Percentiles rank a stretch among this genome's conserved stretches.
Evolutionary conservation across 306 rosid species (phyloP).

Genomic region (Cucurbita moschata): DNA sequence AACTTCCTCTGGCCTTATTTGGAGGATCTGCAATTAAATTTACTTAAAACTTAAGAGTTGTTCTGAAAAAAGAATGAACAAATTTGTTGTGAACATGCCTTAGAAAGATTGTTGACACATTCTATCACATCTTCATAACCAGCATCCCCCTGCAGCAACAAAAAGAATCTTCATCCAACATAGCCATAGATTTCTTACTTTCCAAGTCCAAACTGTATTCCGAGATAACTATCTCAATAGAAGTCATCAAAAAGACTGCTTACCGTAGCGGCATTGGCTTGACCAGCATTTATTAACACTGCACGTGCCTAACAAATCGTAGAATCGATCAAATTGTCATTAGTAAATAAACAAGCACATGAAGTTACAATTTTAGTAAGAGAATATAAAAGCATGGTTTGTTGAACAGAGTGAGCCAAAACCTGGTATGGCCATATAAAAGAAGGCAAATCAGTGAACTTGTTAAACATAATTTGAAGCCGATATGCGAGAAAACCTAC

Average conservation of each 20-base stretch:
- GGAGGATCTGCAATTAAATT: conserved; percentile 42
- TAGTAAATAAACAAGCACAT: neutral
- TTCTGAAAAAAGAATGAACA: neutral
- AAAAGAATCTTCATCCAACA: conserved; percentile 3
- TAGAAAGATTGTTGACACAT: conserved; percentile 47
- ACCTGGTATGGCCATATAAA: too few relatives aligned
- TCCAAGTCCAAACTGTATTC: neutral
- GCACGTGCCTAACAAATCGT: conserved; percentile 65
- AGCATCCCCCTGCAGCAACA: conserved; percentile 60
- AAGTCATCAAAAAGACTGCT: neutral
- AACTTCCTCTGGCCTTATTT: conserved; percentile 54
- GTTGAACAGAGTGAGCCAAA: neutral
- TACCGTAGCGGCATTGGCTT: conserved; percentile 96
- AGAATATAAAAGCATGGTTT: too few relatives aligned
- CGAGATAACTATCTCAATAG: neutral
- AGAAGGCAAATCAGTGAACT: neutral
- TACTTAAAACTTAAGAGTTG: neutral
- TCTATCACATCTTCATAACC: conserved; percentile 68
- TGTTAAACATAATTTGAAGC: neutral
- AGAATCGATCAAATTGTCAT: neutral
- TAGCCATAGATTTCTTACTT: neutral
- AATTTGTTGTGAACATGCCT: conserved; percentile 26
- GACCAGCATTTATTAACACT: conserved; percentile 88
- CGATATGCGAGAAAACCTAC: conserved; percentile 18
- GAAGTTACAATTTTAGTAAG: too few relatives aligned